Conservation (phyloP, 1,284 basidiomycete genomes). For the Sanghuangporus sanghuang region DNA sequence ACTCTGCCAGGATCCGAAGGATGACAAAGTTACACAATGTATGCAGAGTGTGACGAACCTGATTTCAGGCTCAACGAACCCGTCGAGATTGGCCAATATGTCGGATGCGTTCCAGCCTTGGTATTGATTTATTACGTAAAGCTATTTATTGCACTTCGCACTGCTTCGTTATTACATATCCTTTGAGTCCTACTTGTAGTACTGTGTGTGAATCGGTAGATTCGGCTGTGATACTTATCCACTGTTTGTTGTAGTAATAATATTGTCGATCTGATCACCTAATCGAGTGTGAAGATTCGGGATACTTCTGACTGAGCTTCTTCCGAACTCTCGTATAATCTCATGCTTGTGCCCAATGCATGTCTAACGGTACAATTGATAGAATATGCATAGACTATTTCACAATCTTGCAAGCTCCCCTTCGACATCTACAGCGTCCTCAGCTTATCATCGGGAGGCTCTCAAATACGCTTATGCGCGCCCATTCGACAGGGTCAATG, state of each 20-base stretch:
- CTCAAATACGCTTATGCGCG: conserved; percentile 10
- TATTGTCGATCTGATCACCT: background rate
- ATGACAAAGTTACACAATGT: conserved; percentile 32
- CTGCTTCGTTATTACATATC: background rate
- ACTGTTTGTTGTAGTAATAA: background rate
- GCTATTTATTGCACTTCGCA: background rate
- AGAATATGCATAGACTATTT: conserved; percentile 5
- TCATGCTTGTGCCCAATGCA: background rate
- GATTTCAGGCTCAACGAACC: conserved; percentile 73
- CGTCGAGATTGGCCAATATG: conserved; percentile 75
- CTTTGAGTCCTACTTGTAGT: background rate
- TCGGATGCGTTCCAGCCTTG: conserved; percentile 79
- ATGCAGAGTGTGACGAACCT: conserved; percentile 83
- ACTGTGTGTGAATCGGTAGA: background rate
- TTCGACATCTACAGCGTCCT: background rate
- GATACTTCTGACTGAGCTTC: background rate
- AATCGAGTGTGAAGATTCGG: background rate
- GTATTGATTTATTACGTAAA: conserved; percentile 47
- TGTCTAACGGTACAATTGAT: background rate
- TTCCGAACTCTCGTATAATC: background rate
- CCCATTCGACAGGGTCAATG: conserved; percentile 49
- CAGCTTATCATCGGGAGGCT: background rate
- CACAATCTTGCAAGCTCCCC: conserved; percentile 5
- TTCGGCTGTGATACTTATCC: background rate
- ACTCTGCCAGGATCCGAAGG: conserved; percentile 8